Conservation (phyloP, 1,284 basidiomycete genomes). For the Testicularia cyperi region DNA sequence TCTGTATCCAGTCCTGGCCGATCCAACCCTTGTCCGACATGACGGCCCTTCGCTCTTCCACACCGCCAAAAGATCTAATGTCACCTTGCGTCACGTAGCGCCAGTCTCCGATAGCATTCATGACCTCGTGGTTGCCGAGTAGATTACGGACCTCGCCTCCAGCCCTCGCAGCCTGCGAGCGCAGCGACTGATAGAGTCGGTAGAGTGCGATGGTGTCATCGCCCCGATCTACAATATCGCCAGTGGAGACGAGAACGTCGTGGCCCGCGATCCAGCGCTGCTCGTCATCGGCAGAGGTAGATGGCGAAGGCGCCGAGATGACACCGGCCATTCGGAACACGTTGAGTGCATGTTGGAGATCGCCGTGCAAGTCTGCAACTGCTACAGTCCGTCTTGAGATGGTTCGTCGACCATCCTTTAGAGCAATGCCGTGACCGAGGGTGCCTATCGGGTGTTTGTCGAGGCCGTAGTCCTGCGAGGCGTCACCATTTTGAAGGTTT, state of each 20-base stretch:
- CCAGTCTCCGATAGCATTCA: constrained; percentile 62
- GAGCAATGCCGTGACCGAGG: background rate
- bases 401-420: constrained; percentile 5
- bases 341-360: constrained; percentile 49
- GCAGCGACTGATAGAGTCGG: constrained; percentile 41
- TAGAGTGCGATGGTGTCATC: constrained; percentile 58
- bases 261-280: constrained; percentile 44
- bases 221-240: constrained; percentile 58
- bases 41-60: constrained; percentile 24
- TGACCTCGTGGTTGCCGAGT: constrained; percentile 52
- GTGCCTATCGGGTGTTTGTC: constrained; percentile 1
- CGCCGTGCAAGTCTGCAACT: constrained; percentile 56
- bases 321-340: constrained; percentile 49
- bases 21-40: constrained; percentile 61
- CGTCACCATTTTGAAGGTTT: no score
- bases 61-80: constrained; percentile 57
- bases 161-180: constrained; percentile 19
- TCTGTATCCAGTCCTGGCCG: constrained; percentile 45
- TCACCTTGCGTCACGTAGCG: constrained; percentile 62
- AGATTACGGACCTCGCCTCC: constrained; percentile 49
- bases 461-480: no score
- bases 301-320: constrained; percentile 5
- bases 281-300: background rate
- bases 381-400: constrained; percentile 44
- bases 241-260: constrained; percentile 53